Base-by-base conservation (phyloP, 352 stramenopile species). In the Blastocystis hominis region DNA sequence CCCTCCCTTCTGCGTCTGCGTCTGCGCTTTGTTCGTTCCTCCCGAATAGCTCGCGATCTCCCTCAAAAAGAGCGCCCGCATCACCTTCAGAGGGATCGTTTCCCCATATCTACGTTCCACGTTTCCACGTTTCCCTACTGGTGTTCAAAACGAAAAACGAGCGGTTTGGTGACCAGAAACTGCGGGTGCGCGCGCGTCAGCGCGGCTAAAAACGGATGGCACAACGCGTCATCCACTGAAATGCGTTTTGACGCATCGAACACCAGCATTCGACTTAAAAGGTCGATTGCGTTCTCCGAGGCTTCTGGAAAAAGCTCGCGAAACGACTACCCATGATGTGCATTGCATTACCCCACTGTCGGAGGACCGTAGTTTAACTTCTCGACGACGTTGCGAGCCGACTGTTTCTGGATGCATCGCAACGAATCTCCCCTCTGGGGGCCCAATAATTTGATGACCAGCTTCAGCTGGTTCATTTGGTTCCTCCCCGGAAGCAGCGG, bases 211-310 rank as follows among this genome's bases (percentile, higher is more conserved):
- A 78, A 78, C 20, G 68, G 68, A 9, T 78, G 68, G 36, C 68
- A 78, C 68, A 78, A 30, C 6, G 68, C 68, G 13, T 78, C 68
- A 70, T 97, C 91, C 17, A 98, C 95, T 34, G 93, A 96, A 69
- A 97, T 97, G 59, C 97, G 93, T 90, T 96, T 95, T 62, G 94
- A 92, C 44, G 97, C 95, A 90, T 98, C 95, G 84, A 97, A 96
- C 59, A 93, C 90, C 9, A 97, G 91, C 93, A 97, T 95, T 53
- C 92, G 92, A n/a, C 80, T 78, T 38, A 97, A 86, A 42, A 96
- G 89, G 89, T 97, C 93, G 36, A 96, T 66, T 47, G 93, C 93
- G 61, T 94, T 91, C 0, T 90, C 55, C 68, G 91, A 90, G 42
- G 92, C 91, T 61, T 89, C 90, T 44, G 92, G 92, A 72, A 95